These are phyloP conservation scores for Colletotrichum karsti DNA, from an alignment of 2,329 filamentous ascomycete species.

Conservation along the genomic window DNA sequence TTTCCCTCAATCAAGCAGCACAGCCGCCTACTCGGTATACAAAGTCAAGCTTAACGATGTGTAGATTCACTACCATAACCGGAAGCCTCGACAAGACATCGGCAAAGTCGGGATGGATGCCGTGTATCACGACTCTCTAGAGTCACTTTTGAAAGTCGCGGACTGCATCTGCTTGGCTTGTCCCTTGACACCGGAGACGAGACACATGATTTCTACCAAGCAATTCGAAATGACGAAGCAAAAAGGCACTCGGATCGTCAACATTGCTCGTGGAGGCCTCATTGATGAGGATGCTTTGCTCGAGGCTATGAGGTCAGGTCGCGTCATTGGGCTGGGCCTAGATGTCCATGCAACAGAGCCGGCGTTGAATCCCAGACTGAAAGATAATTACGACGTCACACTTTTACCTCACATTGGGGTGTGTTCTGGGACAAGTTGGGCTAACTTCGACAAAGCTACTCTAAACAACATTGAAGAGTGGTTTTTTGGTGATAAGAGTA, in stretches of 20 bases:
- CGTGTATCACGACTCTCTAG: neutral
- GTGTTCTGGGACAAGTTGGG: neutral
- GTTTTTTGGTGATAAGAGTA: neutral
- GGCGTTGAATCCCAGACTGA: neutral
- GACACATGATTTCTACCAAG: neutral
- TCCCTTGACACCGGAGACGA: neutral
- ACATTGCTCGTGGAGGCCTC: neutral
- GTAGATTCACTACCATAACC: neutral
- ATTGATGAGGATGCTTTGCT: neutral
- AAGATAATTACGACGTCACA: neutral
- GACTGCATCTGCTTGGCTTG: neutral
- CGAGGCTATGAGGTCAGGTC: neutral
- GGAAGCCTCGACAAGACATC: neutral
- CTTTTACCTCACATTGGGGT: neutral
- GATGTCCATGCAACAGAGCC: neutral
- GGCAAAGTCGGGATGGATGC: neutral
- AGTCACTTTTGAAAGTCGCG: neutral
- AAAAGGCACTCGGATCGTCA: neutral
- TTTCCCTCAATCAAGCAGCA: rapidly evolving
- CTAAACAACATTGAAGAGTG: constrained; percentile 19
- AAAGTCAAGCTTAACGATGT: neutral
- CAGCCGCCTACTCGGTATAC: rapidly evolving
- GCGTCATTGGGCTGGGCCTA: neutral
- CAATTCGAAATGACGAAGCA: neutral
- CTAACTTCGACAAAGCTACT: neutral